These are phyloP conservation scores for Juncus effusus DNA, from an alignment of 176 grass and related monocot species.

Conservation along the genomic window DNA sequence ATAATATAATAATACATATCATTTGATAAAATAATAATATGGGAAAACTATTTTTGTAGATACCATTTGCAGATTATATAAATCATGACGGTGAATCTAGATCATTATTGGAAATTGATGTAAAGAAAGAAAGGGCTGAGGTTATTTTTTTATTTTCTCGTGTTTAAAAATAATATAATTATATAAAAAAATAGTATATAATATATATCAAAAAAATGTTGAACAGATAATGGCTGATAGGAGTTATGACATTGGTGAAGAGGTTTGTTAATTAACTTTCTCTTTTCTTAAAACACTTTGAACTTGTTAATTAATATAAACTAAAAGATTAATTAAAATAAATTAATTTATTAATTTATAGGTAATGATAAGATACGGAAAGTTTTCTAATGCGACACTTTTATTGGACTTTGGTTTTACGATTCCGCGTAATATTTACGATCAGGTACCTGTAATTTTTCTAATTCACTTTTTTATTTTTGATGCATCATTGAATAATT, in stretches of 20 bases:
- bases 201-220: slow-evolving; percentile 16
- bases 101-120: slow-evolving; percentile 49
- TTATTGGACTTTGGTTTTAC: slow-evolving; percentile 81
- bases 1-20: slow-evolving; percentile 1
- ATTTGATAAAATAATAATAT: slow-evolving; percentile 9
- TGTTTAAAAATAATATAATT: slow-evolving; percentile 1
- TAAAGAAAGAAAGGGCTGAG: slow-evolving; percentile 58
- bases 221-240: slow-evolving; percentile 54
- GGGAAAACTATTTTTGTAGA: slow-evolving; percentile 44
- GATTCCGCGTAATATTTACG: slow-evolving; percentile 60
- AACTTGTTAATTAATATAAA: not conserved
- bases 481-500: slow-evolving; percentile 12
- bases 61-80: slow-evolving; percentile 97
- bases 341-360: slow-evolving; percentile 30
- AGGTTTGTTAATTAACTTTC: slow-evolving; percentile 35
- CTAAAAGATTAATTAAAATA: not conserved
- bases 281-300: not conserved
- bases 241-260: slow-evolving; percentile 62
- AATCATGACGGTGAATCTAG: slow-evolving; percentile 55
- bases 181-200: slow-evolving; percentile 1
- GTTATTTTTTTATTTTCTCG: slow-evolving; percentile 33
- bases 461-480: slow-evolving; percentile 2
- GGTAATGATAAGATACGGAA: slow-evolving; percentile 85
- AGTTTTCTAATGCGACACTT: slow-evolving; percentile 61
- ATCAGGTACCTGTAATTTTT: slow-evolving; percentile 50